Percentiles rank a stretch among this genome's conserved stretches.
Evolutionary conservation across 1,139 yeast species (phyloP).

Genomic region (Saccharomycopsis hybrid): DNA sequence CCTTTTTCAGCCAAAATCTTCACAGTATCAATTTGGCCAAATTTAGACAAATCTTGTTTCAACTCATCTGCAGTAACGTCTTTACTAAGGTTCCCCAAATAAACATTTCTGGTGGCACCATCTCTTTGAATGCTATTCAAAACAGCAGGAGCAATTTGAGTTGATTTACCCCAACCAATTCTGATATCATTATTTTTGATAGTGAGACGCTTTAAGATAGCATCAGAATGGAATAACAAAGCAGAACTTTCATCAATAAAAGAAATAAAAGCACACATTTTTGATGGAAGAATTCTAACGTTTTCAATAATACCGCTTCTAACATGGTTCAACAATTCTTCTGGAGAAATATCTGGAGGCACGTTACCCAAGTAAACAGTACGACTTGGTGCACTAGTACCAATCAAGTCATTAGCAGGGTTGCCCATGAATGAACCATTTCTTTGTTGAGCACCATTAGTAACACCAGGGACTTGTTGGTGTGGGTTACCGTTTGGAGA

Average conservation of each 20-base stretch:
- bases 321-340: constrained; percentile 52
- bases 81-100: constrained; percentile 66
- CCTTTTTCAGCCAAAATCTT: constrained; percentile 68
- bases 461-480: constrained; percentile 26
- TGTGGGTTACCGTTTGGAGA: constrained; percentile 37
- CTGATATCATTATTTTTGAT: constrained; percentile 48
- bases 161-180: constrained; percentile 77
- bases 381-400: constrained; percentile 8
- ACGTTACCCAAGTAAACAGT: constrained; percentile 8
- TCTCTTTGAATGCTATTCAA: constrained; percentile 71
- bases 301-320: constrained; percentile 87
- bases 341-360: constrained; percentile 8
- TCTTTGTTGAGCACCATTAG: neutral
- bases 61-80: constrained; percentile 50
- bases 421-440: neutral
- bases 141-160: constrained; percentile 62
- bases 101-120: constrained; percentile 89
- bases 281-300: constrained; percentile 45
- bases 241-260: constrained; percentile 50
- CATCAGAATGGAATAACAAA: constrained; percentile 52
- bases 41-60: constrained; percentile 57
- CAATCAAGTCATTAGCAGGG: constrained; percentile 7
- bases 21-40: constrained; percentile 78
- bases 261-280: constrained; percentile 47
- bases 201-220: constrained; percentile 42